Evolutionary conservation across 1,284 basidiomycete genomes (phyloP), one percentile per base, ranked within the genome.

Genomic region (Ganoderma sinense): DNA sequence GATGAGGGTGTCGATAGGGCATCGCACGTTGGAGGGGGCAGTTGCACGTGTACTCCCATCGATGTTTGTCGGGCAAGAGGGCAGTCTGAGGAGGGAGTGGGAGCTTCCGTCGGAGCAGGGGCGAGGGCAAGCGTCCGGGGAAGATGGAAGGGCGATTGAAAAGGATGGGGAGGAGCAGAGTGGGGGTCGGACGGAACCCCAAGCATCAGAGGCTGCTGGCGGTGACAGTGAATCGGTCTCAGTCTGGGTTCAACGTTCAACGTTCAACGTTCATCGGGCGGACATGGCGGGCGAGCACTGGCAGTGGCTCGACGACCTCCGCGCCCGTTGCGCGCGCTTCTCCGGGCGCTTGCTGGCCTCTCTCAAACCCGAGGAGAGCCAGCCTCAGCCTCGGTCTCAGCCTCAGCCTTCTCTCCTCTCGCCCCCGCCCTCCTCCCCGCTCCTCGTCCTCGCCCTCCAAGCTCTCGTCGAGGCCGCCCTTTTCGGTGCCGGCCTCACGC

Each of bases 401-500:
- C 68, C 68, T 11, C 36, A 39, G 51, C 69, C 69, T 69, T 65
- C 66, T 65, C 69, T 69, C 69, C 60, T 64, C 56, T 69, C 67
- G 53, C 68, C 61, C 65, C 65, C 67, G 59, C 68, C 48, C 59
- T 67, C 39, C 62, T 61, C 68, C 67, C 66, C 65, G 59, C 63
- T 73, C 72, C 71, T 74, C 65, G 67, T 51, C 58, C 67, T 68
- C 62, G 69, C 65, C 63, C 67, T 75, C 66, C 58, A 63, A 64
- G 20, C 66, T 60, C 62, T 71, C 68, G 71, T 74, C 70, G 67
- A 72, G 69, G 72, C 74, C 69, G 71, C 71, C 68, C 68, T 71
- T 68, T 26, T 65, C 62, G 71, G 76, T 72, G 75, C 72, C 74
- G 72, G 72, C 68, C 71, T 71, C 71, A 70, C 77, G 69, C 74